Evolutionary conservation across 352 stramenopile species (phyloP).

Genomic region (Globisporangium heterothallicum): DNA sequence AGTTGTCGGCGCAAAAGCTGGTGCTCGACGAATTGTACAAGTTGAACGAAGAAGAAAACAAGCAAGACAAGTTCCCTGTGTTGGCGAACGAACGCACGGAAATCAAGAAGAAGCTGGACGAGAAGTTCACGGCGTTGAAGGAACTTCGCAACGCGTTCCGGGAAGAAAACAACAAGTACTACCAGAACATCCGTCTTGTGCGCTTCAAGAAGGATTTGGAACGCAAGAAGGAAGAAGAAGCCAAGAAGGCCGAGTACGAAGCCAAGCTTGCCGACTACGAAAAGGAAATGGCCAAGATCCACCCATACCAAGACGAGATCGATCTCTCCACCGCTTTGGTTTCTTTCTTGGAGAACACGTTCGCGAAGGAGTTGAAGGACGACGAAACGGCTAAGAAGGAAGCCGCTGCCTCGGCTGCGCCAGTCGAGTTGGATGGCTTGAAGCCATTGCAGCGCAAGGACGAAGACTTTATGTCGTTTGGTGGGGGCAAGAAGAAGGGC

Average conservation of each 20-base stretch:
- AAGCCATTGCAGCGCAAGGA: conserved; percentile 87
- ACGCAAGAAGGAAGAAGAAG: conserved; percentile 77
- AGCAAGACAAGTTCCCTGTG: conserved; percentile 76
- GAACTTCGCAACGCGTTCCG: conserved; percentile 86
- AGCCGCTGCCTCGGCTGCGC: conserved; percentile 22
- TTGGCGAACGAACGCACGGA: conserved; percentile 85
- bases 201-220: conserved; percentile 84
- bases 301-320: conserved; percentile 95
- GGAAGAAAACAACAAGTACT: conserved; percentile 92
- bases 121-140: conserved; percentile 85
- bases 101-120: conserved; percentile 91
- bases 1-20: conserved; percentile 86
- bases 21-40: conserved; percentile 88
- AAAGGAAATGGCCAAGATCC: conserved; percentile 94
- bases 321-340: conserved; percentile 93
- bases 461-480: conserved; percentile 79
- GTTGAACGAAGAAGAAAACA: conserved; percentile 87
- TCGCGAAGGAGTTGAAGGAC: conserved; percentile 80
- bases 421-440: conserved; percentile 89
- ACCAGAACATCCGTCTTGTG: conserved; percentile 85
- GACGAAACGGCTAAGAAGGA: conserved; percentile 33
- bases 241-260: conserved; percentile 84
- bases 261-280: conserved; percentile 96
- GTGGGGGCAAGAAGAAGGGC: conserved; percentile 68
- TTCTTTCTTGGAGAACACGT: conserved; percentile 90